Base-by-base conservation (phyloP, 441 rosid species). In the Melastoma candidum region DNA sequence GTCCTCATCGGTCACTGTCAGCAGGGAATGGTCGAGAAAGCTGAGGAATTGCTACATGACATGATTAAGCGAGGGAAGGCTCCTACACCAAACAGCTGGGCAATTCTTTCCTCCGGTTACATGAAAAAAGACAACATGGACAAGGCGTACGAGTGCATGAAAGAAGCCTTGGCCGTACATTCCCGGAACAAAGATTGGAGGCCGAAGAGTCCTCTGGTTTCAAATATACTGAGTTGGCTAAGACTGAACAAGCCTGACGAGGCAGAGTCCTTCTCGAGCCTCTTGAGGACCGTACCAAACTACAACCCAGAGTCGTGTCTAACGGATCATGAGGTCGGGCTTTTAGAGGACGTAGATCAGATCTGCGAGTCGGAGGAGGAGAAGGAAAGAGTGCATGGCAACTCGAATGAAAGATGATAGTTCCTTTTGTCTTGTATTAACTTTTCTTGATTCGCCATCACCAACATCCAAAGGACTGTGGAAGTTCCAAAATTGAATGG, bases 1-100 rank as follows among this genome's bases (percentile, higher is more conserved):
- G 59, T 80, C 54, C 75, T 80, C 17, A 63, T 75, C 2, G 79
- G 83, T 26, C 73, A 67, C 56, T 69, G 68, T 14, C 58, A 48
- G 57, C 67, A 57, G 58, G 83, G 79, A 47, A 60, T 49, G 55
- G 26, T 66, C 24, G 79, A 73, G 51, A 73, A 71, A 47, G 80
- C 83, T 0, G 74, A 77, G 60, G 69, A 64, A 48, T 29, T 61
- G 65, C 74, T 80, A 25, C 62, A 3, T 8, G 78, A 57, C 52
- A 61, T 69, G 47, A 48, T 65, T 24, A 57, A 62, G 24, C 71
- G 56, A 50, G 66, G 53, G 48, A 77, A 69, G 66, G 64, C 51
- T 29, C 59, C 72, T 43, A 53, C 32, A 24, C 81, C 86, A 26
- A 73, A 63, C 59, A 71, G 86, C 54, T 80, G 83, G 86, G 48